phyloP scores from a whole-genome alignment of 768 basidiomycete genomes.

The Auricularia auricula-judae region DNA sequence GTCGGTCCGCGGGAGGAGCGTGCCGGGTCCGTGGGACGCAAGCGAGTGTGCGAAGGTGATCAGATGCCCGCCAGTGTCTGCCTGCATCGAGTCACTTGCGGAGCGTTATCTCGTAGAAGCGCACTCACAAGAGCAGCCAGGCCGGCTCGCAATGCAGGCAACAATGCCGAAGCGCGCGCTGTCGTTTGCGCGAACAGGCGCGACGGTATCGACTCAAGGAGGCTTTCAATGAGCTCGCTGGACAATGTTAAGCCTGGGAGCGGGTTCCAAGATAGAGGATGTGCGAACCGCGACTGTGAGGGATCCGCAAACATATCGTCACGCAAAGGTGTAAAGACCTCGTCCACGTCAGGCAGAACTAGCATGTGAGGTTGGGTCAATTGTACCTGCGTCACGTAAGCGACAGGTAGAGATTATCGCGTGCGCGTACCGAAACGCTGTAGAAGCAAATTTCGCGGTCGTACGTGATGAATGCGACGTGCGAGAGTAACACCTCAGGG shows the following conservation, averaged over 20 bases:
- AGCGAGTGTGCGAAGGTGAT: slow-evolving; percentile 59
- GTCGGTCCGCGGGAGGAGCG: slow-evolving; percentile 40
- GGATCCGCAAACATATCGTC: slow-evolving; percentile 72
- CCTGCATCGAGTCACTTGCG: not conserved
- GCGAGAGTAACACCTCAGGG: slow-evolving; percentile 14
- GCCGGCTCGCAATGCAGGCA: slow-evolving; percentile 62
- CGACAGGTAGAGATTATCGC: slow-evolving; percentile 9
- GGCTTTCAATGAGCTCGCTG: slow-evolving; percentile 39
- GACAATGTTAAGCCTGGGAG: slow-evolving; percentile 7
- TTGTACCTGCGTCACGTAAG: slow-evolving; percentile 22
- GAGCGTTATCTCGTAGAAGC: slow-evolving; percentile 30
- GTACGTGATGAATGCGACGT: slow-evolving; percentile 76
- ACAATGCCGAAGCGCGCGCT: slow-evolving; percentile 41
- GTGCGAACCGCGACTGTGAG: slow-evolving; percentile 45
- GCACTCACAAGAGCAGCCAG: slow-evolving; percentile 43
- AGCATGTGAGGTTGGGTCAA: slow-evolving; percentile 50
- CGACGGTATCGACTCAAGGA: slow-evolving; percentile 54
- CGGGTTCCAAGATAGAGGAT: slow-evolving; percentile 12
- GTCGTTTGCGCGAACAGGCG: slow-evolving; percentile 39
- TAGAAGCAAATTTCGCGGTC: slow-evolving; percentile 79
- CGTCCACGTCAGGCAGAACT: slow-evolving; percentile 82
- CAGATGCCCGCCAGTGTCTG: slow-evolving; percentile 57
- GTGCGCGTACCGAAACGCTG: slow-evolving; percentile 64
- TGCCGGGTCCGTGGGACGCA: slow-evolving; percentile 65
- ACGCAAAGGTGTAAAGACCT: slow-evolving; percentile 74